Evolutionary conservation across 2,329 filamentous ascomycete genomes (phyloP).

Genomic region (Mycogone perniciosa): DNA sequence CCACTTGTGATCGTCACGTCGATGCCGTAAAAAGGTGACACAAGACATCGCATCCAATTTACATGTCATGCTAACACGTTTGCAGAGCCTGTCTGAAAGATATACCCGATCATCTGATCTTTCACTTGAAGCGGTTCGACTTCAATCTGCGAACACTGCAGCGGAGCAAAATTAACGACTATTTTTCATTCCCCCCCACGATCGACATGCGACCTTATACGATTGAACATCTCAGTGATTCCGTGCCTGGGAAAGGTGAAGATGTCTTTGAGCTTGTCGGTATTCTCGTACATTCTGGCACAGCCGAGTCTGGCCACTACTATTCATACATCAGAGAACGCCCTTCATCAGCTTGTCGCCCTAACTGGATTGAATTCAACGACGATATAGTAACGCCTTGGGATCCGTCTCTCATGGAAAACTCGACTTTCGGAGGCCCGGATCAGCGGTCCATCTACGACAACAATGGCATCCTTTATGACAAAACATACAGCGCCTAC

Average conservation of each 20-base stretch:
- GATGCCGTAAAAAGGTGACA: conserved; percentile 79
- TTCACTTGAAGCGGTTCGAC: conserved; percentile 85
- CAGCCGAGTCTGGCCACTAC: conserved; percentile 91
- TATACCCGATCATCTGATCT: conserved; percentile 88
- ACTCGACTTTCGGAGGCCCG: conserved; percentile 71
- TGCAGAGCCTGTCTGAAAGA: conserved; percentile 79
- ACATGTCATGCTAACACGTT: conserved; percentile 13
- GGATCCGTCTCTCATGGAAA: conserved; percentile 66
- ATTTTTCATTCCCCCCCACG: conserved; percentile 76
- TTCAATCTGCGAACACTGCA: conserved; percentile 72
- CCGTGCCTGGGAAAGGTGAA: conserved; percentile 46
- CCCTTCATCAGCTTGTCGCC: conserved; percentile 42
- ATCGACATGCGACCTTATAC: conserved; percentile 90
- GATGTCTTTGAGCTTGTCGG: conserved; percentile 94
- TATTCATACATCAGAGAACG: conserved; percentile 91
- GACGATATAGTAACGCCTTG: conserved; percentile 76
- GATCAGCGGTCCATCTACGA: conserved; percentile 48
- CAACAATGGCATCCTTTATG: conserved; percentile 41
- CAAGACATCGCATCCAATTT: neutral
- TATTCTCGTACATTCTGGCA: conserved; percentile 86
- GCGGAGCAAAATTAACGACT: conserved; percentile 90
- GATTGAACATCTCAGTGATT: conserved; percentile 70
- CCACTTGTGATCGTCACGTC: conserved; percentile 79
- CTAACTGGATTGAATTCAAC: conserved; percentile 86
- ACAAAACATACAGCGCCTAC: conserved; percentile 82